Conservation (phyloP, 2,329 filamentous ascomycete genomes). For the Colletotrichum orbiculare region DNA sequence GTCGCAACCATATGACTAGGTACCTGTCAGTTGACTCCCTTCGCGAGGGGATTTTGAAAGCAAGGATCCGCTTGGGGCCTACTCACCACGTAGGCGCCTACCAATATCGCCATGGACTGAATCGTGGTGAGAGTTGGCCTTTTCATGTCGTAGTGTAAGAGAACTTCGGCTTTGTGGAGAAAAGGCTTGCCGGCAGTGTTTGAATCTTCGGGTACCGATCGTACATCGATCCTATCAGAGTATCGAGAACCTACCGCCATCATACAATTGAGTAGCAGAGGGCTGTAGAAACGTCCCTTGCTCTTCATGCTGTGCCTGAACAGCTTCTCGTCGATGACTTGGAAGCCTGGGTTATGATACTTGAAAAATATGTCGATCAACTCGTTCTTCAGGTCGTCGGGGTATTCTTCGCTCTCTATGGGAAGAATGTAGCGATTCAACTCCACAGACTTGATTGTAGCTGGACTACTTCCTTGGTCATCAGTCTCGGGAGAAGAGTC, state of each 20-base stretch:
- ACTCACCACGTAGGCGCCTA: conserved; percentile 42
- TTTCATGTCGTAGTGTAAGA: conserved; percentile 40
- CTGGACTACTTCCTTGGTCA: conserved; percentile 21
- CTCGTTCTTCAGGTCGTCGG: conserved; percentile 43
- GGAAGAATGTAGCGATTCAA: conserved; percentile 30
- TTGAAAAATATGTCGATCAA: conserved; percentile 48
- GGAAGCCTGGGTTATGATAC: conserved; percentile 51
- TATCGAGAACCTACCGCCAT: conserved; percentile 48
- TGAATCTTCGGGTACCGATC: conserved; percentile 43
- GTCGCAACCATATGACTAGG: conserved; percentile 47
- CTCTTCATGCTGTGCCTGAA: conserved; percentile 45
- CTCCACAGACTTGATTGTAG: conserved; percentile 10
- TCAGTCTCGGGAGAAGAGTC: conserved; percentile 24
- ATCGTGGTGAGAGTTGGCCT: conserved; percentile 49
- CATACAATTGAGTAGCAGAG: conserved; percentile 47
- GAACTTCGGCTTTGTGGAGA: conserved; percentile 42
- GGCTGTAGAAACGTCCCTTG: conserved; percentile 45
- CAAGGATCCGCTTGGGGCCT: too few relatives aligned
- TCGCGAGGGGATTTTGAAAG: rapidly evolving
- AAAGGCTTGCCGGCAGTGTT: conserved; percentile 48
- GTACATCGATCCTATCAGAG: conserved; percentile 45
- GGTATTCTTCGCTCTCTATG: conserved; percentile 16
- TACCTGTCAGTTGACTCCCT: not conserved
- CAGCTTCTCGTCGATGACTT: conserved; percentile 48
- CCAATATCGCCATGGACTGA: conserved; percentile 48